Conservation (phyloP, 1,284 basidiomycete species). For the Apiotrichum porosum region DNA sequence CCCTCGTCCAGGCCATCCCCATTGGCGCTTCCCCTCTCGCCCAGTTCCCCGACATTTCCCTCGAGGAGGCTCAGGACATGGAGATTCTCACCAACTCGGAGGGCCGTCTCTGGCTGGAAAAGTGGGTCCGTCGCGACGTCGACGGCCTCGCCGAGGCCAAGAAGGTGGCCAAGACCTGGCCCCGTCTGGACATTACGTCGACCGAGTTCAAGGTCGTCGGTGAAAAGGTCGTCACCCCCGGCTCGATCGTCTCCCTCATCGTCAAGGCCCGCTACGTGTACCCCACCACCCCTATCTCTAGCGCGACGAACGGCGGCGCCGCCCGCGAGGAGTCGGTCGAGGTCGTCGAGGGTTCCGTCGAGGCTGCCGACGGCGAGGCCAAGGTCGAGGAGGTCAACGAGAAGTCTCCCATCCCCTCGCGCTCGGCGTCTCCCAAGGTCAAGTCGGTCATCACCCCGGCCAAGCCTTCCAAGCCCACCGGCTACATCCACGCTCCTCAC, state of each 20-base stretch:
- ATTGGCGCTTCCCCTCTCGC: slow-evolving; percentile 57
- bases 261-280: slow-evolving; percentile 57
- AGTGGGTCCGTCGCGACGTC: slow-evolving; percentile 48
- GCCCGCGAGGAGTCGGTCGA: slow-evolving; percentile 24
- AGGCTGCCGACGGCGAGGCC: slow-evolving; percentile 48
- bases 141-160: slow-evolving; percentile 61
- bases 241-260: slow-evolving; percentile 81
- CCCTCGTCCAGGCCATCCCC: slow-evolving; percentile 77
- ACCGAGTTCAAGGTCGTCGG: slow-evolving; percentile 89
- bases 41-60: slow-evolving; percentile 68
- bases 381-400: slow-evolving; percentile 54
- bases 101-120: slow-evolving; percentile 55
- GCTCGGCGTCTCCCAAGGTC: slow-evolving; percentile 44
- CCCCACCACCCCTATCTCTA: slow-evolving; percentile 16
- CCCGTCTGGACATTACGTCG: slow-evolving; percentile 74
- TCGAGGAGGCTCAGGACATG: slow-evolving; percentile 53
- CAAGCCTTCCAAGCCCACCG: slow-evolving; percentile 51
- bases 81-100: slow-evolving; percentile 51
- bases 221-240: slow-evolving; percentile 80
- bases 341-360: slow-evolving; percentile 10
- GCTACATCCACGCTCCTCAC: slow-evolving; percentile 81
- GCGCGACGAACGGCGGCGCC: slow-evolving; percentile 4
- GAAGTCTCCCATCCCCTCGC: not conserved
- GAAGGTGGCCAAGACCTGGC: slow-evolving; percentile 67
- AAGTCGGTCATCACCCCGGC: slow-evolving; percentile 45